Evolutionary conservation across 495 filamentous ascomycete species (phyloP).

Genomic region (Saxophila tyrrhenica): DNA sequence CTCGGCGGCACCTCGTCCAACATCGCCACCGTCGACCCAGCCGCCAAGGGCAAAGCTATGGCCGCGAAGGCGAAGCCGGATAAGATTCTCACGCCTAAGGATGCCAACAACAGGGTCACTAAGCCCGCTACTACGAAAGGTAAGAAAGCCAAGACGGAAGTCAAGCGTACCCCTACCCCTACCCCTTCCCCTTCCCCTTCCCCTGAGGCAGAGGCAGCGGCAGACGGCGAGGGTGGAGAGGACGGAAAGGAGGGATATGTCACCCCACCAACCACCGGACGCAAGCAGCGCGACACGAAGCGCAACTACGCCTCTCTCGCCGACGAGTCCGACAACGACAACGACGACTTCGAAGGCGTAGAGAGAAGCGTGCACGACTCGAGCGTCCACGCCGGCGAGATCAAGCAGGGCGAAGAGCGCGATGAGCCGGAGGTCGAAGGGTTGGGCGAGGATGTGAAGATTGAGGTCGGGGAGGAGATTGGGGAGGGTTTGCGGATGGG

Average conservation of each 20-base stretch:
- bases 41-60: neutral
- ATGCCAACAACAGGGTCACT: neutral
- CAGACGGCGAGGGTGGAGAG: constrained; percentile 1
- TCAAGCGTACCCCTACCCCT: neutral
- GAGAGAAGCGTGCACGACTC: too few species aligned
- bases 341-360: constrained; percentile 1
- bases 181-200: neutral
- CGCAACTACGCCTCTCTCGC: constrained; percentile 3
- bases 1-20: neutral
- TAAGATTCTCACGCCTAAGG: too few species aligned
- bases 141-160: neutral
- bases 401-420: neutral
- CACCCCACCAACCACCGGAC: neutral
- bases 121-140: neutral
- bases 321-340: constrained; percentile 1
- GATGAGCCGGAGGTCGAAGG: neutral
- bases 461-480: neutral
- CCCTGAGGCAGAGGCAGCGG: neutral
- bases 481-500: neutral
- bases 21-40: neutral
- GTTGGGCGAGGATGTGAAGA: neutral
- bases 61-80: neutral
- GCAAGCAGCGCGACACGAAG: constrained; percentile 2
- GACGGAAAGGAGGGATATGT: too few species aligned
- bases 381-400: neutral